Evolutionary conservation across 495 filamentous ascomycete genomes (phyloP).

Genomic region (Chlorociboria aeruginascens): DNA sequence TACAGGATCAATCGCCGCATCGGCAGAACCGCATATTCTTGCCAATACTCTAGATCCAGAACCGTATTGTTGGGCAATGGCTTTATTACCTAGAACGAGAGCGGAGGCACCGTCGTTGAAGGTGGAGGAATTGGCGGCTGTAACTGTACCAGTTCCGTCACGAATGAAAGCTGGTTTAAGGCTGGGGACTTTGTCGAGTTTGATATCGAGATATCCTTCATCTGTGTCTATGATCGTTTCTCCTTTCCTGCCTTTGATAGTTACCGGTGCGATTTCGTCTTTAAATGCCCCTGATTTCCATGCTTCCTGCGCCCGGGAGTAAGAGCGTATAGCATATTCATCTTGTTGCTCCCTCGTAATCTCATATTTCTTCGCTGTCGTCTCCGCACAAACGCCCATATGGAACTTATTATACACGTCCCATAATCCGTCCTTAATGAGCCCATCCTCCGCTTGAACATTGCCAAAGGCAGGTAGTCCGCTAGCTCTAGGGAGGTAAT

Average conservation of each 20-base stretch:
- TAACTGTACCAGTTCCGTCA: conserved; percentile 79
- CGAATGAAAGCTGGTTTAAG: conserved; percentile 86
- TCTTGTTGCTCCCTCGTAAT: conserved; percentile 81
- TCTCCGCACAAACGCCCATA: conserved; percentile 97
- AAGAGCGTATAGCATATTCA: conserved; percentile 76
- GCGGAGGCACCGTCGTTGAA: conserved; percentile 93
- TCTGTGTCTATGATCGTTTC: conserved; percentile 67
- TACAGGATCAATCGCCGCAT: conserved; percentile 85
- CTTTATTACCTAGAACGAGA: conserved; percentile 70
- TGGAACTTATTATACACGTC: conserved; percentile 95
- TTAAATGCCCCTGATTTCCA: conserved; percentile 71
- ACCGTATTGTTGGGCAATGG: conserved; percentile 65
- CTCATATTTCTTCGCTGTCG: conserved; percentile 76
- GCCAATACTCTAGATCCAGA: conserved; percentile 64
- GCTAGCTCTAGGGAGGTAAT: conserved; percentile 71
- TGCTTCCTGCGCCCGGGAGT: conserved; percentile 78
- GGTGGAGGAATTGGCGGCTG: conserved; percentile 82
- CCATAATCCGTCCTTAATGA: conserved; percentile 92
- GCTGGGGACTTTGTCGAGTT: conserved; percentile 69
- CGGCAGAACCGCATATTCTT: conserved; percentile 71
- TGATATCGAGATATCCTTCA: conserved; percentile 78
- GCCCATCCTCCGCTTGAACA: conserved; percentile 74
- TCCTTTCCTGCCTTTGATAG: conserved; percentile 72
- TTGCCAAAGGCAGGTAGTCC: conserved; percentile 74
- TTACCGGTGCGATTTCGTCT: conserved; percentile 80